Evolutionary conservation across 129 eudicot species (phyloP), one percentile per base, ranked within the genome.

Genomic region (Helichrysum umbraculigerum): DNA sequence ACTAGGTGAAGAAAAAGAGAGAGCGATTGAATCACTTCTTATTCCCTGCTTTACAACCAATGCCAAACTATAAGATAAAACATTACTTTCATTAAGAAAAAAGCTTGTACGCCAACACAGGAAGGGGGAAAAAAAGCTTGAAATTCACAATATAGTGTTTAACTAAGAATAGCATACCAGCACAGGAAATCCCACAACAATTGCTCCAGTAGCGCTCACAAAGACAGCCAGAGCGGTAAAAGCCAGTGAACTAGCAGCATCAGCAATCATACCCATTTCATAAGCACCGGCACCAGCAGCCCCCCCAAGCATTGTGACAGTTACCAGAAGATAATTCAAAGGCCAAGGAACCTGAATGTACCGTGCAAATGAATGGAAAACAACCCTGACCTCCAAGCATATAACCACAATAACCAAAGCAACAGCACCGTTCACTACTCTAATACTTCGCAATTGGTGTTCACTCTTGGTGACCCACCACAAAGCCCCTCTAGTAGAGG

Each of bases 341-440:
- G 99, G 99, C 25, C 96, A 87, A 28, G 99, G 99, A 66, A 94
- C 89, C 72, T 91, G 99, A 86, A 94, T 86, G 76, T 94, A 94
- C 30, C 97, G 87, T 12, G 89, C 96, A 81, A 94, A 94, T 4
- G 99, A 87, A 83, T 87, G 97, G 83, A 94, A 94, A 77, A 94
- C 94, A 73, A 94, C 97, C 68, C 99, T 87, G 54, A 94, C 70
- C 87, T 94, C 93, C 90, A 94, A 85, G 76, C 97, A 94, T 3
- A 94, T 28, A 17, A 94, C 99, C 64, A 94, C 90, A 56, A 89
- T 70, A 12, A 91, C 81, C 84, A 94, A 78, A n/a, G 96, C 90
- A 76, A 91, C 82, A 32, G 99, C 97, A 32, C 99, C 99, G 61
- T 89, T 94, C 51, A 83, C 89, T 21, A 94, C 47, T 21, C 97